Evolutionary conservation across 2,329 filamentous ascomycete genomes (phyloP).

Genomic region (Aureobasidium melanogenum): DNA sequence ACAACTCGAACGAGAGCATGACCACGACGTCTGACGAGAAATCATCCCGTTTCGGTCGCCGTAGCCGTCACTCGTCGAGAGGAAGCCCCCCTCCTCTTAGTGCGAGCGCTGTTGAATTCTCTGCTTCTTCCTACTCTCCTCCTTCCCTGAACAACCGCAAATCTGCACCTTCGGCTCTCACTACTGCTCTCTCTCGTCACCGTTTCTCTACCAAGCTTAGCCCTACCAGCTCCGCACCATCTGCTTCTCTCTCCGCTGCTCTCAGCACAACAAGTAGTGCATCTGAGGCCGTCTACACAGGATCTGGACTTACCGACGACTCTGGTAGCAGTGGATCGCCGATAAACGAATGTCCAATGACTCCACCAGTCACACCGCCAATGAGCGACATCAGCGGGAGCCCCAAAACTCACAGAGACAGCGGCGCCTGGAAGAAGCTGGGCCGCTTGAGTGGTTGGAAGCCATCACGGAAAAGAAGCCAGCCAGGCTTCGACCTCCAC

Average conservation of each 20-base stretch:
- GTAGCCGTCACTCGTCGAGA: slow-evolving; percentile 15
- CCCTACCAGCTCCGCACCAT: slow-evolving; percentile 24
- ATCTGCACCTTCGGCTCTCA: slow-evolving; percentile 25
- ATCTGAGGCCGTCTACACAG: slow-evolving; percentile 25
- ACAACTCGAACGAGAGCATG: slow-evolving; percentile 33
- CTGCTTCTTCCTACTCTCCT: slow-evolving; percentile 19
- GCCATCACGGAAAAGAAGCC: slow-evolving; percentile 26
- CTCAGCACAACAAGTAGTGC: slow-evolving; percentile 13
- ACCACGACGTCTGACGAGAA: slow-evolving; percentile 19
- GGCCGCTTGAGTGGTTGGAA: slow-evolving; percentile 29
- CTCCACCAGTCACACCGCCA: slow-evolving; percentile 65
- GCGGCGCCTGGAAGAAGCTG: slow-evolving; percentile 31
- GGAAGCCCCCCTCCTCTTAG: slow-evolving; percentile 24
- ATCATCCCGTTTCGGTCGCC: slow-evolving; percentile 13
- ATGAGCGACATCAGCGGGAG: slow-evolving; percentile 27
- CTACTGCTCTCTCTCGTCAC: slow-evolving; percentile 23
- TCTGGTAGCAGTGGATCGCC: slow-evolving; percentile 51
- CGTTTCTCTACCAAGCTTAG: slow-evolving; percentile 26
- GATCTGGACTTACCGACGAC: slow-evolving; percentile 53
- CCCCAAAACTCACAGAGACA: slow-evolving; percentile 20
- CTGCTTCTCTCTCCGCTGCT: slow-evolving; percentile 10
- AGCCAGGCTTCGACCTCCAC: slow-evolving; percentile 12
- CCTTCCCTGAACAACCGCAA: slow-evolving; percentile 20
- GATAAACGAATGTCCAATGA: slow-evolving; percentile 50
- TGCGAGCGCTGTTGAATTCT: slow-evolving; percentile 21